phyloP scores from a whole-genome alignment of 495 filamentous ascomycete species.

The Podospora pseudoanserina region DNA sequence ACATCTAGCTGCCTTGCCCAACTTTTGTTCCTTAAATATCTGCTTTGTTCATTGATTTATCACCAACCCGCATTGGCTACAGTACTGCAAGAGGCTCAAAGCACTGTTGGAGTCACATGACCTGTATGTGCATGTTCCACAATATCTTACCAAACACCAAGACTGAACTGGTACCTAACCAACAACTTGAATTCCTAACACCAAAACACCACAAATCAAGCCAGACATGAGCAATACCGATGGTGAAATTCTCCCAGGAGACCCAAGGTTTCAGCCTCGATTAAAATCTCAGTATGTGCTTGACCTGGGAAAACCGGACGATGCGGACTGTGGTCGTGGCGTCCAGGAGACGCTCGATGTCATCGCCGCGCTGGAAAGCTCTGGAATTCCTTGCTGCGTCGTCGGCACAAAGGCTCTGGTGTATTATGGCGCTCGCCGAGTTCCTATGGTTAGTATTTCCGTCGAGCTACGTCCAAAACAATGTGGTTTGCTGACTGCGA shows the following conservation, averaged over 20 bases:
- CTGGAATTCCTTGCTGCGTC: conserved; percentile 9
- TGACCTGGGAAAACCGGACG: neutral
- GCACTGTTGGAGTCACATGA: no score
- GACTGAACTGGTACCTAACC: neutral
- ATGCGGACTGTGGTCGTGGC: conserved; percentile 7
- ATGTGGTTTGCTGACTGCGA: neutral
- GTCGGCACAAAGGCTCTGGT: conserved; percentile 3
- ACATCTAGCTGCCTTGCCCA: no score
- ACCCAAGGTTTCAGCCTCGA: neutral
- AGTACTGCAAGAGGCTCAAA: no score
- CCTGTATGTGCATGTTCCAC: no score
- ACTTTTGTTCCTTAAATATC: no score
- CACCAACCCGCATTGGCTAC: no score
- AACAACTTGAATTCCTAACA: neutral
- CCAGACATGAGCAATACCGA: neutral
- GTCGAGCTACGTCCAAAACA: neutral
- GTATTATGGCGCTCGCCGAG: conserved; percentile 9
- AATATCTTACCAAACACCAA: no score
- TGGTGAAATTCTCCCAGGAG: neutral
- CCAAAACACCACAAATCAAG: neutral
- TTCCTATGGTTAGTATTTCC: neutral
- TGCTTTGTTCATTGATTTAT: no score
- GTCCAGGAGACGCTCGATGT: conserved; percentile 9
- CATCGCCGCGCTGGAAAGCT: neutral
- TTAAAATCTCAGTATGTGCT: neutral